These are phyloP conservation scores for Fusarium chuoi DNA, from an alignment of 2,329 filamentous ascomycete species.

Conservation along the genomic window DNA sequence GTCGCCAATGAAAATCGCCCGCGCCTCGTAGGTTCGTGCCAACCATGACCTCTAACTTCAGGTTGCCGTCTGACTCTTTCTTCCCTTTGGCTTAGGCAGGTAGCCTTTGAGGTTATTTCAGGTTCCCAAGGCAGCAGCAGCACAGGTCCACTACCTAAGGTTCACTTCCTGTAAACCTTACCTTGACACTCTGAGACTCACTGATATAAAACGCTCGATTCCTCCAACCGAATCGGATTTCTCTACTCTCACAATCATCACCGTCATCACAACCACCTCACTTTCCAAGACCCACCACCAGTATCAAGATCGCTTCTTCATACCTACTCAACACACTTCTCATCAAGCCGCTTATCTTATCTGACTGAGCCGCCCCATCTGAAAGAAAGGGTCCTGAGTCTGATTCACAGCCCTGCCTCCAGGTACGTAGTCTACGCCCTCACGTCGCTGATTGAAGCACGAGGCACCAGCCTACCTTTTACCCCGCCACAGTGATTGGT, in stretches of 20 bases:
- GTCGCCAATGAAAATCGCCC: neutral
- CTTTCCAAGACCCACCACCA: neutral
- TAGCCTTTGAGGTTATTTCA: slow-evolving; percentile 5
- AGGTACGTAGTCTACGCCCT: slow-evolving; percentile 13
- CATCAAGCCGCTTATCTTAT: neutral
- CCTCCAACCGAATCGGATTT: neutral
- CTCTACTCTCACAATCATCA: neutral
- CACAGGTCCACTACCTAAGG: neutral
- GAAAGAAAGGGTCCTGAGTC: slow-evolving; percentile 16
- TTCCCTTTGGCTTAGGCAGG: neutral
- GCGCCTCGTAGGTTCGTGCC: neutral
- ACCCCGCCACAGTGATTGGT: slow-evolving; percentile 40
- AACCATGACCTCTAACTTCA: neutral
- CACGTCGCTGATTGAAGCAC: slow-evolving; percentile 7
- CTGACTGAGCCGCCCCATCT: slow-evolving; percentile 14
- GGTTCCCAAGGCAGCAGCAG: slow-evolving; percentile 33
- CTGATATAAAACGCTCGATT: slow-evolving; percentile 5
- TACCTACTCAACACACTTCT: neutral
- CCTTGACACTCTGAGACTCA: neutral
- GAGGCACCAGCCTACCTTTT: slow-evolving; percentile 24
- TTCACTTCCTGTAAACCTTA: slow-evolving; percentile 12
- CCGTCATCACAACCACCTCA: neutral
- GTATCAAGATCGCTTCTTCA: neutral
- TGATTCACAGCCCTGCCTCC: slow-evolving; percentile 28
- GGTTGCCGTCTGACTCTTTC: slow-evolving; percentile 20